These are phyloP conservation scores for Capsella rubella DNA, from an alignment of 441 rosid species.

Conservation along the genomic window DNA sequence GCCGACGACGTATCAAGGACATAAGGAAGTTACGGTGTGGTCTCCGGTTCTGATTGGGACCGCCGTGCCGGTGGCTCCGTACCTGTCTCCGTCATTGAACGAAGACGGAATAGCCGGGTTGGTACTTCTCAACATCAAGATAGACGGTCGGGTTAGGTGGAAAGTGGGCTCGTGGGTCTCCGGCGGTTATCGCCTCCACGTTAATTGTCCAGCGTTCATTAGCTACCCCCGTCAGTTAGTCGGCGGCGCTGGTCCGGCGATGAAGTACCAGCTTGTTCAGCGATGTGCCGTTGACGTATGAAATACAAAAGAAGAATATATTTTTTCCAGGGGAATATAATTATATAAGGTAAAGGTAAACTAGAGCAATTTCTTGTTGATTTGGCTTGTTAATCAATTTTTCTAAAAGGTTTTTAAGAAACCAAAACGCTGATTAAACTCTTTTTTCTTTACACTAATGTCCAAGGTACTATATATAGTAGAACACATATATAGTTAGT, in stretches of 20 bases:
- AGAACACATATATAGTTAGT: background rate
- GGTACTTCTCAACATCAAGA: conserved; percentile 59
- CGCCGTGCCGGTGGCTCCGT: conserved; percentile 59
- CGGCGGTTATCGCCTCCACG: conserved; percentile 57
- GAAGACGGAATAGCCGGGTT: conserved; percentile 66
- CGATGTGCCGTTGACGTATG: conserved; percentile 64
- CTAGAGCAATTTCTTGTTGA: conserved; percentile 11
- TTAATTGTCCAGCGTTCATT: conserved; percentile 68
- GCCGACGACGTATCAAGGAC: conserved; percentile 73
- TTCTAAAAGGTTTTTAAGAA: background rate
- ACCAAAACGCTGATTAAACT: background rate
- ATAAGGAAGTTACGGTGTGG: conserved; percentile 65
- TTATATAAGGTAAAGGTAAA: background rate
- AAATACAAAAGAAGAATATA: background rate
- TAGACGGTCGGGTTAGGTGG: conserved; percentile 71
- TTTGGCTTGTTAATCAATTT: conserved; percentile 10
- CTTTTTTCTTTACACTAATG: background rate
- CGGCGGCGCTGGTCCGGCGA: conserved; percentile 31
- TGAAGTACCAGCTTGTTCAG: conserved; percentile 63
- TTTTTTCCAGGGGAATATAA: background rate
- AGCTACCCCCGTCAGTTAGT: conserved; percentile 41
- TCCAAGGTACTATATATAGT: background rate
- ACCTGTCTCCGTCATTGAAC: conserved; percentile 47
- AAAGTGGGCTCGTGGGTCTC: conserved; percentile 81
- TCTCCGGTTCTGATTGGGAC: conserved; percentile 65